Base-by-base conservation (phyloP, 495 filamentous ascomycete genomes). In the Penicillium herquei region DNA sequence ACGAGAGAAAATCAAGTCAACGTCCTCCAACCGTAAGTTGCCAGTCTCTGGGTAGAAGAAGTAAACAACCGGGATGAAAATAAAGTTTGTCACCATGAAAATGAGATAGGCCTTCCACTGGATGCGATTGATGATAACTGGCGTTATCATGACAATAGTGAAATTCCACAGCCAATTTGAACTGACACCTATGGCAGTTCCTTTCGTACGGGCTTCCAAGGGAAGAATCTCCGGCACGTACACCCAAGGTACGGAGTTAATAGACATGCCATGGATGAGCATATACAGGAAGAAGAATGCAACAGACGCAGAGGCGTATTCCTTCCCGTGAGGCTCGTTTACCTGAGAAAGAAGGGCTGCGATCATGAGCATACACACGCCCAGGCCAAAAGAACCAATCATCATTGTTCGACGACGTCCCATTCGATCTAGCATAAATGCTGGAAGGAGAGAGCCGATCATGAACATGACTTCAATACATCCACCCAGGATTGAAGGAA, bases 341-440 rank as follows among this genome's bases (percentile, higher is more conserved):
- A 62, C 56, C 49, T 68, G 69, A 16, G 64, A 76, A 34, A 82
- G 71, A 2, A 82, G 69, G 41, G 79, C 73, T 1, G 79, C 68
- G 30, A 81, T 77, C 59, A 84, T 64, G 65, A 81, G 72, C 74
- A 82, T 79, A 42, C 70, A 77, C 21, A 84, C 58, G 0, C 70
- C 74, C 1, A 81, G 69, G 12, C 76, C 80, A 17, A 76, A 64
- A 0, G 73, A 79, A 7, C 81, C 80, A 56, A 73, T 75, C 65
- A 86, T 84, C 80, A 85, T 83, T 7, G 81, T 78, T 39, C 77
- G 72, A 21, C 83, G 76, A 33, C 82, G 81, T 32, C 85, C 85
- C 47, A 83, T 70, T n/a, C 70, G 64, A 60, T 84, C 82, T 33
- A 80, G 65, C 40, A 51, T 56, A 51, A 71, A 71, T 6, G 66